A percentile compares a stretch with the other conserved stretches of the same genome.
Evolutionary conservation across 306 rosid genomes (phyloP).

Genomic region (Arachis hypogaea): DNA sequence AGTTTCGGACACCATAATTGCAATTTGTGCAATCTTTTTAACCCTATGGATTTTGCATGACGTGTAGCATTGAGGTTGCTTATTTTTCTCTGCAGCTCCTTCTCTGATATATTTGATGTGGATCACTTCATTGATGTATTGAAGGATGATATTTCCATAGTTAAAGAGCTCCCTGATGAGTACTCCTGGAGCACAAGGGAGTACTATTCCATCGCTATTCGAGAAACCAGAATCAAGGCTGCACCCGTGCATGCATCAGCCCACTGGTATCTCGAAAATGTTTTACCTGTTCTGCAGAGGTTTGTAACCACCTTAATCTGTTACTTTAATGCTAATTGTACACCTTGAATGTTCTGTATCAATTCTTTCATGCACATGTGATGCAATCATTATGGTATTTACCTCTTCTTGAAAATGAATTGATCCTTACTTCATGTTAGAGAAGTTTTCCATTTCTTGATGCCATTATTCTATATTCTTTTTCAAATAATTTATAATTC

Average conservation of each 20-base stretch:
- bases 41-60: conserved; percentile 27
- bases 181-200: conserved; percentile 94
- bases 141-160: conserved; percentile 84
- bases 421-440: background rate
- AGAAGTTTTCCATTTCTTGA: conserved; percentile 2
- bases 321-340: conserved; percentile 35
- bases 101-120: conserved; percentile 91
- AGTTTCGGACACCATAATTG: conserved; percentile 13
- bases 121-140: conserved; percentile 92
- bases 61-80: conserved; percentile 30
- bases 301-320: conserved; percentile 54
- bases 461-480: conserved; percentile 6
- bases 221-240: conserved; percentile 85
- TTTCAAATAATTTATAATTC: conserved; percentile 28
- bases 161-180: conserved; percentile 82
- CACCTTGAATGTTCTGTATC: conserved; percentile 13
- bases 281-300: conserved; percentile 84
- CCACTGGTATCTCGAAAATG: conserved; percentile 89
- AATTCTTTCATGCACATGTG: background rate
- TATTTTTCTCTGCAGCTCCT: conserved; percentile 69
- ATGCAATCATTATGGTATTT: background rate
- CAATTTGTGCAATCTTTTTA: conserved; percentile 24
- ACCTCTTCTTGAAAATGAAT: background rate
- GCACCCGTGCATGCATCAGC: conserved; percentile 95
- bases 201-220: conserved; percentile 73